Evolutionary conservation across 2,329 filamentous ascomycete genomes (phyloP).

Genomic region (Rhytidhysteron rufulum): DNA sequence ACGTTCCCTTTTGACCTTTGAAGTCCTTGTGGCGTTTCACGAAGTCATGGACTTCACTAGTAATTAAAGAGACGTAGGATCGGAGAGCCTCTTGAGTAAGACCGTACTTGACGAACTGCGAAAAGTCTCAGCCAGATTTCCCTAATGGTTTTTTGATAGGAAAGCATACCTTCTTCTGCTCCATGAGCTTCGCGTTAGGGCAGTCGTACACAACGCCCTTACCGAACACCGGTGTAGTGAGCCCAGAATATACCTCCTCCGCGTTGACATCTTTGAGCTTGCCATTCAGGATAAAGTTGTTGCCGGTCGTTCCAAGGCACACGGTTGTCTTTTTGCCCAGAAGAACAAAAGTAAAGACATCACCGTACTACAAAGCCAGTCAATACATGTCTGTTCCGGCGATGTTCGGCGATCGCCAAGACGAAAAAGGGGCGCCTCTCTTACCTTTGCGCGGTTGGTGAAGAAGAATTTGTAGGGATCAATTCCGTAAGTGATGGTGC

Average conservation of each 20-base stretch:
- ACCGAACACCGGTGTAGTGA: conserved; percentile 71
- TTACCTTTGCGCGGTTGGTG: conserved; percentile 69
- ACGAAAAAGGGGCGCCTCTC: neutral
- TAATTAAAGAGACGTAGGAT: conserved; percentile 75
- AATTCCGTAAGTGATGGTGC: conserved; percentile 90
- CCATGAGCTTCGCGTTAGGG: conserved; percentile 88
- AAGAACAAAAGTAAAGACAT: conserved; percentile 85
- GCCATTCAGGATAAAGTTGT: conserved; percentile 88
- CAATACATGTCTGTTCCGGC: conserved; percentile 16
- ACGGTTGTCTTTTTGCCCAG: conserved; percentile 89
- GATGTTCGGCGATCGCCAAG: neutral
- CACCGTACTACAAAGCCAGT: conserved; percentile 62
- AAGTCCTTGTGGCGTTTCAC: conserved; percentile 64
- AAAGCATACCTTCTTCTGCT: conserved; percentile 86
- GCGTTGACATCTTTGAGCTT: conserved; percentile 87
- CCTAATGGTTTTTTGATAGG: too few species aligned
- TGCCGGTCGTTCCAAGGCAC: conserved; percentile 74
- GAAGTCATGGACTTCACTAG: conserved; percentile 69
- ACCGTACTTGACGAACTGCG: conserved; percentile 74
- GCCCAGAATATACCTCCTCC: conserved; percentile 81
- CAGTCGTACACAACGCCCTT: conserved; percentile 87
- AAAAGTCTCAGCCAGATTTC: conserved; percentile 7
- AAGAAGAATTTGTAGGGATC: conserved; percentile 87
- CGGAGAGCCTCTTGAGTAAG: conserved; percentile 72
- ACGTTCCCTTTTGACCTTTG: conserved; percentile 63